Base-by-base conservation (phyloP, 345 rosid species). In the Bretschneidera sinensis region DNA sequence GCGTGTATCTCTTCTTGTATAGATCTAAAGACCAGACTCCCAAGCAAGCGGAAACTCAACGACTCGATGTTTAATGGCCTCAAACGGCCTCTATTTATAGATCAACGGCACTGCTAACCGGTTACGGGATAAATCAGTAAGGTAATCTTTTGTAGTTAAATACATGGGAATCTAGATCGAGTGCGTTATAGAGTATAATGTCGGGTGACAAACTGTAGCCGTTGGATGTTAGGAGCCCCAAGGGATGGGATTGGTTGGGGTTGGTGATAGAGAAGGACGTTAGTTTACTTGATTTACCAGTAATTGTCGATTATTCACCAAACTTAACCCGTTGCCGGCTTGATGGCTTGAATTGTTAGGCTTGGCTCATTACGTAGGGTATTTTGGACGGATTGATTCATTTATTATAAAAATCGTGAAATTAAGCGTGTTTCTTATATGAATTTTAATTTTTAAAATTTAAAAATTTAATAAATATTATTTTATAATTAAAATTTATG, bases 261-360 rank as follows among this genome's bases (percentile, higher is more conserved):
- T 77, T 71, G 84, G 81, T 76, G 50, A 54, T 69, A 76, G 55
- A 49, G 51, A 14, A 20, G 24, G 48, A 49, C 24, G 49, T 25
- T 66, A 48, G 20, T 5, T 48, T 34, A n/a, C 0, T 53, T 31
- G 21, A 21, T 20, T 31, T 31, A 57, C 35, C 33, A 18, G 65
- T 57, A 56, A 62, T 31, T 14, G 55, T 70, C 74, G 64, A 78
- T 79, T 55, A 63, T 63, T 62, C 66, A 78, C 75, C 81, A 73
- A 78, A 77, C 74, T 64, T 53, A 13, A 39, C 66, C 74, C 63
- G 78, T 73, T 2, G 20, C 43, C 57, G 43, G 65, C 65, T 66
- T 56, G 67, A 69, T 33, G 67, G 59, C 79, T 63, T 49, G 16
- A n/a, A n/a, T 19, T 22, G 34, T 49, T 51, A 8, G 4, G 54